Evolutionary conservation across 2,329 filamentous ascomycete genomes (phyloP).

Genomic region (Capronia epimyces): DNA sequence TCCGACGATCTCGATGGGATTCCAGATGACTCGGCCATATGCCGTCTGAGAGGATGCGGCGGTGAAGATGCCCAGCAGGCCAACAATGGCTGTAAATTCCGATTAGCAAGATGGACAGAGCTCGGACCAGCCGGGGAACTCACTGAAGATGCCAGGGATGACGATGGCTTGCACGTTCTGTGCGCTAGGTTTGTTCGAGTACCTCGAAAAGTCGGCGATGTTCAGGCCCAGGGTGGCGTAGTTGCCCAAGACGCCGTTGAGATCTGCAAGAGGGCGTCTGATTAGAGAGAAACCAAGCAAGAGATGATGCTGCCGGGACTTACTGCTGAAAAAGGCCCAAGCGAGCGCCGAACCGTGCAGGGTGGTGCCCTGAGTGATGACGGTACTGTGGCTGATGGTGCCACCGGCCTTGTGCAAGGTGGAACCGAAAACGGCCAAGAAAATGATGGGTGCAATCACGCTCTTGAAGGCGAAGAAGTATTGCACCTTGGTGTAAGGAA

Average conservation of each 20-base stretch:
- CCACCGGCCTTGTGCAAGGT: constrained; percentile 24
- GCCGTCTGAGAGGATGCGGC: too few relatives aligned
- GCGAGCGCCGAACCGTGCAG: constrained; percentile 19
- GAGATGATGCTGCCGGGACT: constrained; percentile 8
- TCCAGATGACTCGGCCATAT: constrained; percentile 12
- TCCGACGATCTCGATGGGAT: constrained; percentile 46
- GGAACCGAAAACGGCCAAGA: constrained; percentile 22
- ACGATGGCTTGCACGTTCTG: constrained; percentile 26
- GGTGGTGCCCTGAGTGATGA: constrained; percentile 20
- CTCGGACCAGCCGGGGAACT: not conserved
- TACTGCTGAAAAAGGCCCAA: constrained; percentile 25
- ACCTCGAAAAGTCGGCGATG: constrained; percentile 27
- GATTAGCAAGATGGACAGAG: constrained; percentile 7
- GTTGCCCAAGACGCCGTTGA: constrained; percentile 27
- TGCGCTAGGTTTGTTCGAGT: constrained; percentile 26
- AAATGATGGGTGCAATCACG: constrained; percentile 25
- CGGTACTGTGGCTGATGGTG: constrained; percentile 23
- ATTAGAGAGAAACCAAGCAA: constrained; percentile 3
- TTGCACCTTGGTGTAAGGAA: constrained; percentile 30
- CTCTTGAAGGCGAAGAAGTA: constrained; percentile 26
- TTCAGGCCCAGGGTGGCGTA: constrained; percentile 26
- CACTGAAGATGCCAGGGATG: constrained; percentile 25
- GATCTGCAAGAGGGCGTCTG: constrained; percentile 13
- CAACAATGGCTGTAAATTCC: constrained; percentile 33
- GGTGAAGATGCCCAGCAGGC: constrained; percentile 42